Base-by-base conservation (phyloP, 2,329 filamentous ascomycete species). In the Atkinsonella texensis region DNA sequence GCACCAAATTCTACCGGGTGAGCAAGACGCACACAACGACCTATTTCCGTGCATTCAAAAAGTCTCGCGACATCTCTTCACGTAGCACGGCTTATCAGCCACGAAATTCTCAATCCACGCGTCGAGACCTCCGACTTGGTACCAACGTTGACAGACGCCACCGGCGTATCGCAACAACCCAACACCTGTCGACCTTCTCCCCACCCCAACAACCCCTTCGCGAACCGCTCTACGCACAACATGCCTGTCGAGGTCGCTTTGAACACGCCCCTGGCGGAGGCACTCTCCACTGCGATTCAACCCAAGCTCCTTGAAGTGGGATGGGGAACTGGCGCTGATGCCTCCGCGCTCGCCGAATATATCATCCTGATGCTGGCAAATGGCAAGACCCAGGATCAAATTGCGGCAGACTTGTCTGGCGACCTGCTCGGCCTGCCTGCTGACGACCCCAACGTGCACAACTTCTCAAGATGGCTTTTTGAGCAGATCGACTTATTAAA, bases 331-430 rank as follows among this genome's bases (percentile, higher is more conserved):
- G 85, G 85, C 59, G 86, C 84, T 55, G 71, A 72, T 52, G 85
- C 88, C 60, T 89, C 91, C 67, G 84, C 84, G 39, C 80, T 98
- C 54, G 85, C 89, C 54, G 93, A 98, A 71, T 98, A 97, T 71
- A 93, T 98, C 59, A 85, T 97, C 53, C 81, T 97, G 56, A 96
- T 97, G 91, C 80, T 98, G 33, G 88, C 88, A 56, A 97, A 96
- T 70, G 89, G 90, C 61, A 96, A 95, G 69, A 89, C 86, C 4
- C 85, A 95, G 65, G 83, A 90, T 48, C 85, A 96, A 65, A 91
- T 98, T 58, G 86, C 89, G 10, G 74, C 80, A 43, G 93, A 98
- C 66, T 81, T 98, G 13, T 86, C 90, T 1, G 85, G 84, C 57
- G 93, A 98, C 61, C 78, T 98, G 42, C 79, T 98, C 2, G 83